A percentile compares a stretch with the other conserved stretches of the same genome.
Evolutionary conservation across 164 flowering plant species (phyloP).

Genomic region (Brasenia schreberi): DNA sequence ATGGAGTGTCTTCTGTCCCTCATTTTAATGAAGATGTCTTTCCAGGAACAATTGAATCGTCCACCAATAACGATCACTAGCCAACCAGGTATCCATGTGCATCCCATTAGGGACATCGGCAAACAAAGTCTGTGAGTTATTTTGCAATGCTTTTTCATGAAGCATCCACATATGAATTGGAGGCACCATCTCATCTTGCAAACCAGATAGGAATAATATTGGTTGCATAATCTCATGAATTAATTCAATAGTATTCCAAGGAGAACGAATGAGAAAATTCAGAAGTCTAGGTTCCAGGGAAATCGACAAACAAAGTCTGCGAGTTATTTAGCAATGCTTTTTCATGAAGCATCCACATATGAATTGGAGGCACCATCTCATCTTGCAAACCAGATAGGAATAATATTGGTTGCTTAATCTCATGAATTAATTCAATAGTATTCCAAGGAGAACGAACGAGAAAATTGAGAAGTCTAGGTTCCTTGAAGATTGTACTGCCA

Average conservation of each 20-base stretch:
- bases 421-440: slow-evolving; percentile 67
- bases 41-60: slow-evolving; percentile 58
- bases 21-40: slow-evolving; percentile 35
- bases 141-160: slow-evolving; percentile 78
- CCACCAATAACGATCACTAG: slow-evolving; percentile 90
- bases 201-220: slow-evolving; percentile 81
- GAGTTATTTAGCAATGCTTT: slow-evolving; percentile 71
- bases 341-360: slow-evolving; percentile 83
- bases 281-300: slow-evolving; percentile 71
- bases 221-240: slow-evolving; percentile 84
- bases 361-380: slow-evolving; percentile 96
- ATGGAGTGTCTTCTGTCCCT: neutral
- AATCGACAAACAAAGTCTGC: slow-evolving; percentile 59
- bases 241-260: slow-evolving; percentile 85
- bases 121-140: slow-evolving; percentile 45
- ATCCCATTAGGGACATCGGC: slow-evolving; percentile 85
- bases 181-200: slow-evolving; percentile 99
- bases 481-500: slow-evolving; percentile 70
- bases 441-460: slow-evolving; percentile 95
- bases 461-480: slow-evolving; percentile 64
- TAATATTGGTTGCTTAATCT: slow-evolving; percentile 84
- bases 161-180: slow-evolving; percentile 84
- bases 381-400: slow-evolving; percentile 92
- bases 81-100: slow-evolving; percentile 99
- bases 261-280: slow-evolving; percentile 83